These are phyloP conservation scores for Aspergillus hortae DNA, from an alignment of 2,329 filamentous ascomycete species.

Conservation along the genomic window DNA sequence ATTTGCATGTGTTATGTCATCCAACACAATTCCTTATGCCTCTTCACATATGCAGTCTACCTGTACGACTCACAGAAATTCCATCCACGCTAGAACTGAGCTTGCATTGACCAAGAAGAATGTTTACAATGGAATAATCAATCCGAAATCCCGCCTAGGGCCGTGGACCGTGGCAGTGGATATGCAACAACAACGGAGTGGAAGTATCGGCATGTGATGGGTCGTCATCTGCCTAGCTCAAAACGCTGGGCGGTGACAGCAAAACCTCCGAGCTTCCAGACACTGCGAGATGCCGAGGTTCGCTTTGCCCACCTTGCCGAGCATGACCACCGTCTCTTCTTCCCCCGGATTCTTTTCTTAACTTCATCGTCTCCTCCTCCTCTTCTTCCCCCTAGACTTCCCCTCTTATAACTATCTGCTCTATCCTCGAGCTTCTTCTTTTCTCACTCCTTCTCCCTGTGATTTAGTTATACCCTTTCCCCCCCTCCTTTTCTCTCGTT, in stretches of 20 bases:
- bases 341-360: conserved; percentile 20
- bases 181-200: neutral
- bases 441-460: conserved; percentile 6
- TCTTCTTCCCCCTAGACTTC: neutral
- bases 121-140: too few relatives aligned
- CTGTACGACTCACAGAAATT: too few relatives aligned
- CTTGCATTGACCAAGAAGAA: too few relatives aligned
- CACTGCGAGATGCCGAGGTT: conserved; percentile 32
- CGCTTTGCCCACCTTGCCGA: conserved; percentile 26
- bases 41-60: too few relatives aligned
- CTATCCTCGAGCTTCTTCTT: neutral
- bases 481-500: conserved; percentile 5
- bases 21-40: neutral
- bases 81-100: too few relatives aligned
- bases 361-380: conserved; percentile 1
- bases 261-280: conserved; percentile 17
- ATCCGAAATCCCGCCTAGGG: neutral
- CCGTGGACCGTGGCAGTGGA: neutral
- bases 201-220: conserved; percentile 33
- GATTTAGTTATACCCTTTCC: conserved; percentile 8
- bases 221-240: conserved; percentile 23
- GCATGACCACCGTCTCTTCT: conserved; percentile 18
- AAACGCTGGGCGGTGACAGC: conserved; percentile 11
- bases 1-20: neutral
- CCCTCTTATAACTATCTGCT: neutral